phyloP scores from a whole-genome alignment of 1,139 yeast species.

The Saccharomyces hybrid region DNA sequence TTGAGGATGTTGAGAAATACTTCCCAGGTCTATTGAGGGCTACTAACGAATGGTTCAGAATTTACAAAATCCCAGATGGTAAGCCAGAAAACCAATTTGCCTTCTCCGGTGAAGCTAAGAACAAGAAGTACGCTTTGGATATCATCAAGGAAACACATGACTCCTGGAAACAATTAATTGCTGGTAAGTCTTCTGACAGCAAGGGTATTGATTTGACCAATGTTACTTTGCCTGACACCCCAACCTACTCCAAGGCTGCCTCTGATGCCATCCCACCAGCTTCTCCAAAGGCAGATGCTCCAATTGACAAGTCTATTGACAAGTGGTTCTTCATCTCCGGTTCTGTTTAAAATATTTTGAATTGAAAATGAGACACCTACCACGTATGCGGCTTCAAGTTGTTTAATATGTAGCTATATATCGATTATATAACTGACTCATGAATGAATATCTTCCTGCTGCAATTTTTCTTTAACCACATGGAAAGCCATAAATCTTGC shows the following conservation, averaged over 20 bases:
- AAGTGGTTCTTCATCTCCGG: conserved; percentile 99
- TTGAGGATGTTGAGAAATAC: conserved; percentile 66
- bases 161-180: conserved; percentile 64
- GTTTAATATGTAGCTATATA: background rate
- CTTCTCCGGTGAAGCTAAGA: conserved; percentile 71
- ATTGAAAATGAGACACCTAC: background rate
- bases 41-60: conserved; percentile 85
- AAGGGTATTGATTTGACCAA: conserved; percentile 57
- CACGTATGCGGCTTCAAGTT: background rate
- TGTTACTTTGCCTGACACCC: conserved; percentile 59
- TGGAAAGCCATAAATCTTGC: background rate
- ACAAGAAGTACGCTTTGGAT: conserved; percentile 64
- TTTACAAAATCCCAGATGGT: conserved; percentile 86
- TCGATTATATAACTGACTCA: background rate
- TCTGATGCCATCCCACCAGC: conserved; percentile 58
- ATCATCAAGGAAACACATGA: conserved; percentile 61
- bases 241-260: conserved; percentile 45
- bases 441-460: background rate
- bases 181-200: conserved; percentile 39
- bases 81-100: conserved; percentile 85
- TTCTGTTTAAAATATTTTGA: conserved; percentile 39
- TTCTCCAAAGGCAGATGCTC: conserved; percentile 71
- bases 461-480: background rate
- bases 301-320: conserved; percentile 93
- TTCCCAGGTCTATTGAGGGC: conserved; percentile 79